Conservation (phyloP, 345 rosid genomes). For the Lagerstroemia speciosa region DNA sequence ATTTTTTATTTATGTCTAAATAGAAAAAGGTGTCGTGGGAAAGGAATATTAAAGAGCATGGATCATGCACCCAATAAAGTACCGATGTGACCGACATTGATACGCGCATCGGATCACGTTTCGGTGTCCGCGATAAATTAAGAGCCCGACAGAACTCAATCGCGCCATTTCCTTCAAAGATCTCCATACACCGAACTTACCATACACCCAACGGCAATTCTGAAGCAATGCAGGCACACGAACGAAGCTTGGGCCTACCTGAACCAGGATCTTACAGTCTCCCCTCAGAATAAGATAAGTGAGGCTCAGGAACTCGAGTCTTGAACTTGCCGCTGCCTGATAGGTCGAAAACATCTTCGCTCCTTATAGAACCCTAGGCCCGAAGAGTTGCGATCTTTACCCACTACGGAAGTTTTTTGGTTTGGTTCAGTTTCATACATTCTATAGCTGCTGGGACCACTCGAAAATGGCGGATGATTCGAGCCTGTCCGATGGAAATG, state of each 20-base stretch:
- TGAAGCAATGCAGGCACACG: too few relatives aligned
- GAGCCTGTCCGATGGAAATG: slow-evolving; percentile 2
- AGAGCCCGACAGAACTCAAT: background rate
- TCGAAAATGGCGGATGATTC: slow-evolving; percentile 20
- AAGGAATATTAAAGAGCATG: too few relatives aligned
- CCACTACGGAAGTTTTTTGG: background rate
- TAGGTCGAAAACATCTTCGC: background rate
- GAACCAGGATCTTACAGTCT: background rate
- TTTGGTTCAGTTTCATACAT: background rate
- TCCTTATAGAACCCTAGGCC: background rate
- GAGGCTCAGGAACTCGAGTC: background rate
- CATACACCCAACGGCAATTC: background rate
- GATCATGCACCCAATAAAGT: too few relatives aligned
- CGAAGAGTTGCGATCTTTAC: background rate
- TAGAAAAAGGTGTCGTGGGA: too few relatives aligned
- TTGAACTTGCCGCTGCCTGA: background rate
- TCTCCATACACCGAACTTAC: background rate
- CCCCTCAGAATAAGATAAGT: background rate
- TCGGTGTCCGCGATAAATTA: background rate
- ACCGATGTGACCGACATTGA: background rate
- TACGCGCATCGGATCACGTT: background rate
- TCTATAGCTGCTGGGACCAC: background rate
- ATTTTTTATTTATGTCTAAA: too few relatives aligned
- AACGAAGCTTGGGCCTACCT: background rate
- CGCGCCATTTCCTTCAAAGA: background rate